Conservation (phyloP, 164 flowering plant genomes). For the Chloranthus sessilifolius region DNA sequence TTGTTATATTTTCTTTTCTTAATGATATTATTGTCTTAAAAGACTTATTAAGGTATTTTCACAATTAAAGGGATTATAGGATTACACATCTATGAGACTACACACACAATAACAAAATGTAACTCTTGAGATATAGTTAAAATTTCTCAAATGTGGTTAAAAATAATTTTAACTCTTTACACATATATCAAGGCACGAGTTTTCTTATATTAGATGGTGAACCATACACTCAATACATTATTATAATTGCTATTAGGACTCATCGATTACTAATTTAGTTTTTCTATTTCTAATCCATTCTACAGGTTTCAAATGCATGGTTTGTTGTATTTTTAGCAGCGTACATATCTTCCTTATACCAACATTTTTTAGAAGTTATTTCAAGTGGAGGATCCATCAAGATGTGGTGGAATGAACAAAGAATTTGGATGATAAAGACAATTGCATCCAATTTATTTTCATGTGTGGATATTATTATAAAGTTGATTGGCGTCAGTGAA, state of each 20-base stretch:
- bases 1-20: no score
- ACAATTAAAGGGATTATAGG: slow-evolving; percentile 12
- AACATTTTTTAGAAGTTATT: slow-evolving; percentile 14
- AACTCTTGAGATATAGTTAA: no score
- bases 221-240: not conserved
- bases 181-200: no score
- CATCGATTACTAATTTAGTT: not conserved
- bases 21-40: no score
- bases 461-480: slow-evolving; percentile 13
- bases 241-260: not conserved
- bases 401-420: slow-evolving; percentile 17
- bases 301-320: slow-evolving; percentile 27
- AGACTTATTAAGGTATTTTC: no score
- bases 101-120: no score
- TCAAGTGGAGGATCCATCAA: slow-evolving; percentile 14
- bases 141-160: no score
- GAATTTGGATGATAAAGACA: slow-evolving; percentile 19
- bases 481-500: slow-evolving; percentile 13
- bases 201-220: not conserved
- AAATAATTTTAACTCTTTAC: no score
- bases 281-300: not conserved
- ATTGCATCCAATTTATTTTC: slow-evolving; percentile 14
- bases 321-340: slow-evolving; percentile 11
- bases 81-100: not conserved
- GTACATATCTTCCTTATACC: slow-evolving; percentile 9